Evolutionary conservation across 192 early-diverging fungal genomes (phyloP), one percentile per base, ranked within the genome.

Genomic region (Diversispora eburnea): DNA sequence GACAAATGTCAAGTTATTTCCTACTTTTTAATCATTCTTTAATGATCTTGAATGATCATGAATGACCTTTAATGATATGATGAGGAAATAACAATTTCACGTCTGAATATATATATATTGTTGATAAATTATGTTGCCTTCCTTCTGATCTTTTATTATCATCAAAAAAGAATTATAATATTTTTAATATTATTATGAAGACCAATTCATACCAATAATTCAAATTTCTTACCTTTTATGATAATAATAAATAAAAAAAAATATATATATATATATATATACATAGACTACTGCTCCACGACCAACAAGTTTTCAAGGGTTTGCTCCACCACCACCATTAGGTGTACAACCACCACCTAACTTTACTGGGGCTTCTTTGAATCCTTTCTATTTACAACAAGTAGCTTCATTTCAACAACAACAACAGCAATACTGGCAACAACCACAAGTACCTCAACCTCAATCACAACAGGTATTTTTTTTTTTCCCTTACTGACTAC

Each of bases 211-310:
- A 33, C 25, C 25, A 33, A 33, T 2, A 33, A 33, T 33, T 33
- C 2, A 33, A 33, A 33, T 33, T 33, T 33, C 25, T 33, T 33
- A 33, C 25, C 2, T 33, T 33, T 33, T 33, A 33, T 33, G 25
- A 33, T 33, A 33, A 33, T 33, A 33, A 33, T n/a, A n/a, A n/a
- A n/a, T n/a, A n/a, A n/a, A n/a, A n/a, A n/a, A n/a, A n/a, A n/a
- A n/a, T 33, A 33, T 33, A 33, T 33, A 33, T 33, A 33, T 33
- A 33, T 33, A 33, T 33, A 33, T 33, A 33, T 33, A 33, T 33
- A 1, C 0, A 33, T 33, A 33, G 82, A 83, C 82, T 42, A 83
- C 82, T 33, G 82, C 82, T 4, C 82, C 82, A 48, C 77, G 75
- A 70, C 67, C 75, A 42, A 41, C 75, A 62, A 67, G 33, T 76